Percentiles rank a stretch among this genome's conserved stretches.
Evolutionary conservation across 495 filamentous ascomycete species (phyloP).

Genomic region (Daldinia childiae): DNA sequence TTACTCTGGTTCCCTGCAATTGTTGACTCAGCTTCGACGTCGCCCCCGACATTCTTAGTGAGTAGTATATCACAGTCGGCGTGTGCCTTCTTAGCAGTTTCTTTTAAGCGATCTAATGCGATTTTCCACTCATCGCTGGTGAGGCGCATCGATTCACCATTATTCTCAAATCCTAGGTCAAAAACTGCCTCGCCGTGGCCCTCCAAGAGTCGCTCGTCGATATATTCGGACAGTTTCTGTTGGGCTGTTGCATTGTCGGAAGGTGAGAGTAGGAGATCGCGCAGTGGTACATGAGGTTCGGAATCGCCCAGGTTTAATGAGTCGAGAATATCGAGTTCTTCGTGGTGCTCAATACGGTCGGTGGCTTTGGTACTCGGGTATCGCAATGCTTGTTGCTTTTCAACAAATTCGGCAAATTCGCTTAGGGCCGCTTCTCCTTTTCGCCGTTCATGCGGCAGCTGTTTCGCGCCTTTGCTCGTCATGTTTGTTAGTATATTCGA

Average conservation of each 20-base stretch:
- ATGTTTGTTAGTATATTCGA: conserved; percentile 54
- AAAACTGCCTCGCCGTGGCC: conserved; percentile 92
- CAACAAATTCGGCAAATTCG: conserved; percentile 98
- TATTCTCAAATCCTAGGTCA: conserved; percentile 91
- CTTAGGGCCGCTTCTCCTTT: conserved; percentile 90
- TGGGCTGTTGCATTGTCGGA: conserved; percentile 63
- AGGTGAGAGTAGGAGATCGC: conserved; percentile 76
- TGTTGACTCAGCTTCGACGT: conserved; percentile 69
- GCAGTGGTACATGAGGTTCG: conserved; percentile 72
- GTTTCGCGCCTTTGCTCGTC: conserved; percentile 66
- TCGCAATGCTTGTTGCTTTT: conserved; percentile 83
- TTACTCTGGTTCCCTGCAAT: conserved; percentile 61
- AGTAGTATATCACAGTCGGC: conserved; percentile 83
- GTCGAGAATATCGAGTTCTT: conserved; percentile 89
- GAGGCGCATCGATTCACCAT: conserved; percentile 89
- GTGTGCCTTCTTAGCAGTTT: conserved; percentile 69
- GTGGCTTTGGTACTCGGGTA: conserved; percentile 54
- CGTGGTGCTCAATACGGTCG: conserved; percentile 71
- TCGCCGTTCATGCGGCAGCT: conserved; percentile 76
- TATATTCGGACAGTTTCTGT: conserved; percentile 67
- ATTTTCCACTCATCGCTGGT: conserved; percentile 78
- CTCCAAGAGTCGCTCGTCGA: conserved; percentile 77
- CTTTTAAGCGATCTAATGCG: conserved; percentile 73
- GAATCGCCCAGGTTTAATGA: conserved; percentile 82
- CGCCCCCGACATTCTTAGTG: conserved; percentile 88